phyloP scores from a whole-genome alignment of 2,329 filamentous ascomycete genomes.

The Aspergillus alliaceus region DNA sequence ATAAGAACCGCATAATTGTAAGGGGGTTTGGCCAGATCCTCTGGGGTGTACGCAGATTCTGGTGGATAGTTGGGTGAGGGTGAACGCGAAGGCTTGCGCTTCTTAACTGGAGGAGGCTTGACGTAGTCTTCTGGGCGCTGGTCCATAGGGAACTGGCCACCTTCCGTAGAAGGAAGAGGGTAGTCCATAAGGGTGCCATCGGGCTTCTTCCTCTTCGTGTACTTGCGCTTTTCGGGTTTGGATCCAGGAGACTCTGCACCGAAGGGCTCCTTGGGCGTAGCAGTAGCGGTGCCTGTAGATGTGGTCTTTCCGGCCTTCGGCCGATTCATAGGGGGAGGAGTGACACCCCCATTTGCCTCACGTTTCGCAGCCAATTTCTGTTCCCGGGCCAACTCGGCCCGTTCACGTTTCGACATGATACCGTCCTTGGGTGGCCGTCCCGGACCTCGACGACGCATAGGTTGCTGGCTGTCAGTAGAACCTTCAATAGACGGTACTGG shows the following conservation, averaged over 20 bases:
- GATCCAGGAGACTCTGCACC: slow-evolving; percentile 36
- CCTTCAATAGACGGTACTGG: slow-evolving; percentile 32
- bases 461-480: slow-evolving; percentile 40
- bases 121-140: slow-evolving; percentile 43
- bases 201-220: slow-evolving; percentile 48
- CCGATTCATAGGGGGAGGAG: slow-evolving; percentile 38
- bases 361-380: slow-evolving; percentile 51
- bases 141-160: slow-evolving; percentile 34
- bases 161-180: slow-evolving; percentile 45
- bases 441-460: slow-evolving; percentile 52
- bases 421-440: slow-evolving; percentile 67
- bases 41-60: slow-evolving; percentile 59
- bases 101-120: slow-evolving; percentile 48
- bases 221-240: slow-evolving; percentile 50
- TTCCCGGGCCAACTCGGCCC: slow-evolving; percentile 54
- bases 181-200: slow-evolving; percentile 43
- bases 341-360: slow-evolving; percentile 48
- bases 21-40: slow-evolving; percentile 62
- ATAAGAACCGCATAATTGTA: slow-evolving; percentile 65
- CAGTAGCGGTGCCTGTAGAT: slow-evolving; percentile 10
- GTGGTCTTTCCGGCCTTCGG: slow-evolving; percentile 31
- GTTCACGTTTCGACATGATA: slow-evolving; percentile 65
- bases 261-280: slow-evolving; percentile 30
- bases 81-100: slow-evolving; percentile 56
- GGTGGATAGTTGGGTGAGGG: slow-evolving; percentile 63